Evolutionary conservation across 2,329 filamentous ascomycete species (phyloP).

Genomic region (Helotiales sp.): DNA sequence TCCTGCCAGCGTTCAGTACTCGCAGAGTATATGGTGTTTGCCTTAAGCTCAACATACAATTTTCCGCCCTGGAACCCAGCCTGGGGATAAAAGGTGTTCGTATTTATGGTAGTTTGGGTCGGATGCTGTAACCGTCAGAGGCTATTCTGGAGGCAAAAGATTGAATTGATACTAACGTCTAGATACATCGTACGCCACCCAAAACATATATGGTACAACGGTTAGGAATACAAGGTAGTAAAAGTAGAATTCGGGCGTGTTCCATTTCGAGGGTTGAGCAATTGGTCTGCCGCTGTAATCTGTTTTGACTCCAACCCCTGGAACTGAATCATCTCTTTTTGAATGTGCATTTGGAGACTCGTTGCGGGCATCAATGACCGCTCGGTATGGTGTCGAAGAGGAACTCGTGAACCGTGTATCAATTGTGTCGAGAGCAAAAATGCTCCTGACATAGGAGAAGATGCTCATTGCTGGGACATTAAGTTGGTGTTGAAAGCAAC

Average conservation of each 20-base stretch:
- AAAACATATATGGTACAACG: constrained; percentile 84
- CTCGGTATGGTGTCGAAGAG: constrained; percentile 65
- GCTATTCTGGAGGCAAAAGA: neutral
- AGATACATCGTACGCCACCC: constrained; percentile 83
- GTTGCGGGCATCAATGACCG: constrained; percentile 51
- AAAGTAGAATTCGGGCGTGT: constrained; percentile 78
- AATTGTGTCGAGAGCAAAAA: constrained; percentile 68
- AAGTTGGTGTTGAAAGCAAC: constrained; percentile 5
- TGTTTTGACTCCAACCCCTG: constrained; percentile 34
- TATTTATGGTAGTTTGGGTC: constrained; percentile 81
- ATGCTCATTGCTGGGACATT: constrained; percentile 32
- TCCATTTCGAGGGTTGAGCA: constrained; percentile 73
- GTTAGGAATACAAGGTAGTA: constrained; percentile 71
- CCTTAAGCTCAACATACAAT: constrained; percentile 56
- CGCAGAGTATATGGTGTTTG: neutral
- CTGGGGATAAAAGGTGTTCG: constrained; percentile 67
- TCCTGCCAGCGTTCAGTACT: constrained; percentile 55
- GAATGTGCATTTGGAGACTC: constrained; percentile 40
- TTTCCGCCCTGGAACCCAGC: constrained; percentile 91
- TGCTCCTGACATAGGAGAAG: constrained; percentile 45
- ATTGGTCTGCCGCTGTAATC: constrained; percentile 44
- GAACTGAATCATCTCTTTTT: constrained; percentile 32
- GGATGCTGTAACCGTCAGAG: constrained; percentile 53
- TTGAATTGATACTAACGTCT: constrained; percentile 55
- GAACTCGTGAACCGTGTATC: constrained; percentile 73